Evolutionary conservation across 306 rosid genomes (phyloP).

Genomic region (Abrus pulchellus): DNA sequence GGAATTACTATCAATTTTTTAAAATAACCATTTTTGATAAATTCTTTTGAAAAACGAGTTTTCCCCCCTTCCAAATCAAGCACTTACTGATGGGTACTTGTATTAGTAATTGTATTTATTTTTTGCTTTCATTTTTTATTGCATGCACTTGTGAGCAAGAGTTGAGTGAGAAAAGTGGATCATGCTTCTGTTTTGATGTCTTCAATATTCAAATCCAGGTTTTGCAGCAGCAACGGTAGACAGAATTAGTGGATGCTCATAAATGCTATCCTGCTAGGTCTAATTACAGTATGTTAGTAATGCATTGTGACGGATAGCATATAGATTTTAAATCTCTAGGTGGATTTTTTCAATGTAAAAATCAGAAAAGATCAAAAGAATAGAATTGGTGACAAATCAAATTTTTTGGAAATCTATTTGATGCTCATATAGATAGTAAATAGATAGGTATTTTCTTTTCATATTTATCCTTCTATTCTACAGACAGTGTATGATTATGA

Average conservation of each 20-base stretch:
- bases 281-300: conserved; percentile 14
- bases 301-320: background rate
- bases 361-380: background rate
- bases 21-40: no score
- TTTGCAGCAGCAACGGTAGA: conserved; percentile 35
- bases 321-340: background rate
- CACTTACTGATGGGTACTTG: no score
- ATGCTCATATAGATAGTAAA: background rate
- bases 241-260: conserved; percentile 24
- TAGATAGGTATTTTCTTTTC: background rate
- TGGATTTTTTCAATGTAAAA: background rate
- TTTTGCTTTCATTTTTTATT: background rate
- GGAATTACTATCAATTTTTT: no score
- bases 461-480: background rate
- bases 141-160: conserved; percentile 3
- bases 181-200: conserved; percentile 35
- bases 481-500: conserved; percentile 27
- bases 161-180: conserved; percentile 28
- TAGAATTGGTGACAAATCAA: background rate
- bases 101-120: no score
- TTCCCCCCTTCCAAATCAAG: no score
- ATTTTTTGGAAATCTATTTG: conserved; percentile 15
- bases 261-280: conserved; percentile 31
- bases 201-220: conserved; percentile 7
- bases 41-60: no score